Evolutionary conservation across 2,329 filamentous ascomycete species (phyloP), one percentile per base, ranked within the genome.

Genomic region (Calonectria pseudoturangicola): DNA sequence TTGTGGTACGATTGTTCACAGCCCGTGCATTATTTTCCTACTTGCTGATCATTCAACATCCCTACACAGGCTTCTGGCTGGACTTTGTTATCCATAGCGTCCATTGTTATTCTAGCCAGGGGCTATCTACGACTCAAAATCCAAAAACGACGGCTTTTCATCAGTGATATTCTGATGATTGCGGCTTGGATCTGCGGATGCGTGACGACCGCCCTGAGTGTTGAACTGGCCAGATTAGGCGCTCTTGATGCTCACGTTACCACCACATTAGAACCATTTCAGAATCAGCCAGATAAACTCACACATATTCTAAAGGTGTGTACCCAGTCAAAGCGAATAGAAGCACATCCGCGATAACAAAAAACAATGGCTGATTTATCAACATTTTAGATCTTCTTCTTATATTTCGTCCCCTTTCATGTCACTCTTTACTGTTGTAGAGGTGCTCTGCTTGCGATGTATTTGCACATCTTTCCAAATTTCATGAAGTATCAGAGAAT

Each of bases 401-500:
- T 58, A 16, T 41, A 58, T 25, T 58, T 58, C 39, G 18, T 58
- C 5, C 54, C 54, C 7, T 58, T 58, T 13, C 54, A 58, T 25
- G 16, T 25, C 12, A 41, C 54, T 21, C 30, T 41, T 12, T 58
- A 58, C 33, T 13, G 16, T 41, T 58, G 33, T n/a, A 58, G 54
- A 25, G 54, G 54, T 6, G 54, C 54, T 41, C 12, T 58, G 5
- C 54, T 58, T 16, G 33, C 54, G 0, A 58, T 58, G 54, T 58
- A 58, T n/a, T 6, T 58, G 33, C 54, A 58, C 30, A 58, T 58
- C 9, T 58, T 58, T 15, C 54, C 54, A 18, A 8, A n/a, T 18
- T 58, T 58, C 30, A 58, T 58, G 54, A 58, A 58, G 54, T 25
- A 21, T 2, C 54, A 41, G 33, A 25, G 54, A 41, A 41, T 58